Base-by-base conservation (phyloP, 176 grass and related monocot genomes). In the Cocos nucifera region DNA sequence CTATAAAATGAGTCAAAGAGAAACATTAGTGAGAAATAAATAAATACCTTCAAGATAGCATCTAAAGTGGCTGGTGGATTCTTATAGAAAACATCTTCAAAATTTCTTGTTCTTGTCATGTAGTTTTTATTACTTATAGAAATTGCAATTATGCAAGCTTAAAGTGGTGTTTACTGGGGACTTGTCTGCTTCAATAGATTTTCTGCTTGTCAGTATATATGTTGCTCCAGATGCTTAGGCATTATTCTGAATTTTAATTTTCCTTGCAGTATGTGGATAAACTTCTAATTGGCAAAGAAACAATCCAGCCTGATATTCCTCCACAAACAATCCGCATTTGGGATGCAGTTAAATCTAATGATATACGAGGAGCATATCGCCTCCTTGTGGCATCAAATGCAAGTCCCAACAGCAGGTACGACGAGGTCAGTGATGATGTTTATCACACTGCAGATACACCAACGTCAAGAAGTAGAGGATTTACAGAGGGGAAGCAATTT, bases 201-300 rank as follows among this genome's bases (percentile, higher is more conserved):
- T 44, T 44, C 35, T 44, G 35, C 35, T 44, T 44, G 35, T 44
- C 35, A 44, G 6, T 44, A 14, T 44, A 44, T 44, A 44, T 44
- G 1, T 44, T 9, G 35, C 10, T 44, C 35, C 2, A 6, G 35
- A 44, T 44, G 35, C 35, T 39, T 39, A 12, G 32, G 32, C 32
- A 10, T 39, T 39, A 10, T 10, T 39, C 35, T 44, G 35, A 44
- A 44, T 12, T 44, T 12, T 44, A 44, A 12, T 9, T 74, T 74
- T 28, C 62, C 66, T 67, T 84, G 77, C 86, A 96, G 91, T 96
- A 96, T 4, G 65, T 96, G 53, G 91, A 96, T 75, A 96, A 77
- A 77, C 82, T 75, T 79, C 65, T 90, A 60, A 75, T 96, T 68
- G 57, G 74, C 7, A 84, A 75, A 82, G 78, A 84, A 79, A n/a